Conservation (phyloP, 257 asterid species). For the Solanum bukasovii region DNA sequence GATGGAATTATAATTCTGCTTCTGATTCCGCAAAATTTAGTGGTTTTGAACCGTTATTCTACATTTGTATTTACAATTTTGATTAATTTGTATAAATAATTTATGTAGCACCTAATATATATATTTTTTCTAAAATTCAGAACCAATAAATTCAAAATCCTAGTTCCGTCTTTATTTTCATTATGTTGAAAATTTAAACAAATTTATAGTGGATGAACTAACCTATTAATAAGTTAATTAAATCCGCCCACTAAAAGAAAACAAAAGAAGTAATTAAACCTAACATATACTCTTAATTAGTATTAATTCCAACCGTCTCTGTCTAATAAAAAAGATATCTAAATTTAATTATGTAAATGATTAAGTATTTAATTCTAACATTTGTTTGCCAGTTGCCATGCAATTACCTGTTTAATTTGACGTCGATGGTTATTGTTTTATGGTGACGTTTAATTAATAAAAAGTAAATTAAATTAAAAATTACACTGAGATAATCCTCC, state of each 20-base stretch:
- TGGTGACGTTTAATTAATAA: neutral
- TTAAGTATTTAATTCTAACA: neutral
- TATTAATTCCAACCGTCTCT: neutral
- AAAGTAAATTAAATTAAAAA: too few relatives aligned
- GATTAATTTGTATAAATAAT: neutral
- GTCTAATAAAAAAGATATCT: neutral
- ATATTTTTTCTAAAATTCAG: fast-evolving
- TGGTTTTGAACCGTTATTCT: neutral
- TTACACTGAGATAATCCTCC: neutral
- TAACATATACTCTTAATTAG: neutral
- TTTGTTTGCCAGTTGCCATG: neutral
- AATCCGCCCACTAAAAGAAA: neutral
- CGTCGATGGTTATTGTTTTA: neutral
- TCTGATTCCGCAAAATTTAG: neutral
- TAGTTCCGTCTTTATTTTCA: neutral
- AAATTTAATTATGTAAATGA: neutral
- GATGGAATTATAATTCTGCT: neutral
- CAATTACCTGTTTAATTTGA: neutral
- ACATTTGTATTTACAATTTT: neutral
- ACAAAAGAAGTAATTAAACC: neutral
- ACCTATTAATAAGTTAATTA: neutral
- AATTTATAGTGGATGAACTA: neutral
- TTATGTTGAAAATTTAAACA: neutral
- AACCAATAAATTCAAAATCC: neutral
- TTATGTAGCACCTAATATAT: neutral